Evolutionary conservation across 768 basidiomycete species (phyloP).

Genomic region (Solioccasus polychromus): DNA sequence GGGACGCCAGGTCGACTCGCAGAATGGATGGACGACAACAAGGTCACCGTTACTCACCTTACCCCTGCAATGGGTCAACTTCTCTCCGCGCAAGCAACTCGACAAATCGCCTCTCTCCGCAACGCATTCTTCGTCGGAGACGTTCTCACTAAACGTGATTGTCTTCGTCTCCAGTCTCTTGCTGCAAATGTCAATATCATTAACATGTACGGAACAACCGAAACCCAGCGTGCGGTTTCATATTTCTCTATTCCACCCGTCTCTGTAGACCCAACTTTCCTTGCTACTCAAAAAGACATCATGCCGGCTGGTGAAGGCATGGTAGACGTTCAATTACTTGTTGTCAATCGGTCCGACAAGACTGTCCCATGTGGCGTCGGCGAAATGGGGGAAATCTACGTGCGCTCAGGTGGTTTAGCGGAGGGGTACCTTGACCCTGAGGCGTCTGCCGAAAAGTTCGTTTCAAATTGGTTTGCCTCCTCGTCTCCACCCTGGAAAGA

Average conservation of each 20-base stretch:
- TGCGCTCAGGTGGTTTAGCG: slow-evolving; percentile 91
- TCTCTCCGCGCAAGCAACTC: slow-evolving; percentile 80
- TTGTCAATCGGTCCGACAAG: slow-evolving; percentile 88
- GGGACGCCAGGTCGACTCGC: slow-evolving; percentile 95
- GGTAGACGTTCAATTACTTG: slow-evolving; percentile 95
- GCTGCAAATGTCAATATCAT: slow-evolving; percentile 91
- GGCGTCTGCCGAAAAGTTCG: slow-evolving; percentile 88
- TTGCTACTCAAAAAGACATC: slow-evolving; percentile 92
- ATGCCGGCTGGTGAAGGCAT: slow-evolving; percentile 98
- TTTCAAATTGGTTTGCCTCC: slow-evolving; percentile 85
- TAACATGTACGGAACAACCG: slow-evolving; percentile 99
- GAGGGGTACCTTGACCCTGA: slow-evolving; percentile 89
- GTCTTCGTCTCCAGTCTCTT: slow-evolving; percentile 87
- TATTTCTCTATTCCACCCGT: slow-evolving; percentile 92
- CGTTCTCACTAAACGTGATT: slow-evolving; percentile 96
- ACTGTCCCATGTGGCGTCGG: slow-evolving; percentile 88
- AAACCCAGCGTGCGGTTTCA: slow-evolving; percentile 97
- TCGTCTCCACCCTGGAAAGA: slow-evolving; percentile 54
- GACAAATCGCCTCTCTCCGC: slow-evolving; percentile 78
- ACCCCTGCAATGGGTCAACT: slow-evolving; percentile 99
- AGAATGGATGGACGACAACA: slow-evolving; percentile 94
- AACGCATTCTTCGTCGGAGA: slow-evolving; percentile 99
- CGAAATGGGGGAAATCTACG: slow-evolving; percentile 98
- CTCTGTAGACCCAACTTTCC: slow-evolving; percentile 81
- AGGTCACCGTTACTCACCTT: slow-evolving; percentile 93